Base-by-base conservation (phyloP, 352 stramenopile genomes). In the Phytophthora europaea region DNA sequence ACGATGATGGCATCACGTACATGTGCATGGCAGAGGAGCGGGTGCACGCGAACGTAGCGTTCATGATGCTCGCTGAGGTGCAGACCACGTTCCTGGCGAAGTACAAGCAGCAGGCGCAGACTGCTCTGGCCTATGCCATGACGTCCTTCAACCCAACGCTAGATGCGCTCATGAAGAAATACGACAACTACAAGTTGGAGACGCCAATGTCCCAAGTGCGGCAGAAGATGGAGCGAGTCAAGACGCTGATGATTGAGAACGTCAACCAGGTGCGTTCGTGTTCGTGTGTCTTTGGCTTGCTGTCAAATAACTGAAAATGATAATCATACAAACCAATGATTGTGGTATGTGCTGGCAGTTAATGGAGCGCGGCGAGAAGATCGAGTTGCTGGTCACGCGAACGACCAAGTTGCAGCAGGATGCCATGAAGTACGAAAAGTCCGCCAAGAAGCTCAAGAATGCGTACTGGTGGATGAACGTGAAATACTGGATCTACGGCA, bases 171-270 rank as follows among this genome's bases (percentile, higher is more conserved):
- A 93, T 94, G 70, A 92, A 92, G 62, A 95, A 94, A 52, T 96
- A 95, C 65, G 89, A 96, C 66, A 93, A 94, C 70, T 85, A 89
- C 47, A 90, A 87, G 65, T 56, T 94, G 3, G 84, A 95, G n/a
- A 94, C 85, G n/a, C 84, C 85, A 13, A 82, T 94, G 53, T 79
- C 82, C 1, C 87, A 94, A 60, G 83, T 90, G 56, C 95, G 98
- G 50, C 91, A 94, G 73, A 98, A 99, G 85, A 98, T 99, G 85
- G 98, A 99, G 70, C 92, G 98, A 58, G 94, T 99, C 48, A 99
- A 99, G 75, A 97, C 95, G 73, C 90, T 99, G 55, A 99, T 99
- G 95, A 96, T 99, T 23, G 92, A 99, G 48, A 99, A 99, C 76
- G 98, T 99, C n/a, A 91, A 95, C 84, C 88, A 94, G 85, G 85